Evolutionary conservation across 78 protist species (phyloP), one percentile per base, ranked within the genome.

Genomic region (Speleostelium caveatum): DNA sequence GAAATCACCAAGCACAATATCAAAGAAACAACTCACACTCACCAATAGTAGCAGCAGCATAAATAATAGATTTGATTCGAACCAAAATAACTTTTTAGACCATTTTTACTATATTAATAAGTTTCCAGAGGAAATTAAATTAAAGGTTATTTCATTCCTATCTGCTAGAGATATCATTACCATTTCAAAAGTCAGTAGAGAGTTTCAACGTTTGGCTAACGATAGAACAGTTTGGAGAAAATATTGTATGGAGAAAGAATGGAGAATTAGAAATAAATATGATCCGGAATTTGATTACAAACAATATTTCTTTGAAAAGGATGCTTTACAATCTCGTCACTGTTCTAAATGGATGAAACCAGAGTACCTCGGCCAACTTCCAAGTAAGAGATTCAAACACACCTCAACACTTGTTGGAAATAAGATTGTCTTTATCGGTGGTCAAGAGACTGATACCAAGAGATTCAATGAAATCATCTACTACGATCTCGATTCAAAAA

Each of bases 371-470:
- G 94, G 94, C 35, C 6, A 39, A 16, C 42, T 71, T n/a, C 94
- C 94, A 60, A 55, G 75, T 30, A 73, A 69, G 38, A 33, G 94
- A 49, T 87, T 77, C 66, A 77, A 76, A 66, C 94, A 87, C 51
- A 77, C 94, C 17, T 71, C 88, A 8, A 87, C 94, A 10, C 69
- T 30, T 61, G 72, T 77, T n/a, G 75, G 63, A 30, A 53, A 53
- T 1, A 87, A 87, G 65, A 66, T 87, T 26, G 35, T 87, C 19
- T 87, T 77, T 66, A 87, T 87, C 39, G 94, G 94, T 73, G 94
- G 94, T 14, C 94, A 87, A 62, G 74, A 77, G 17, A 49, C 85
- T 0, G 88, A 87, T 45, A 77, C 74, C 55, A 73, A 73, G 65
- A 36, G 94, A 38, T 87, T 87, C 66, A 87, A 75, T 62, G 94